A percentile compares a stretch with the other conserved stretches of the same genome.
Evolutionary conservation across 2,329 filamentous ascomycete species (phyloP).

Genomic region (Dactylellina haptotyla): DNA sequence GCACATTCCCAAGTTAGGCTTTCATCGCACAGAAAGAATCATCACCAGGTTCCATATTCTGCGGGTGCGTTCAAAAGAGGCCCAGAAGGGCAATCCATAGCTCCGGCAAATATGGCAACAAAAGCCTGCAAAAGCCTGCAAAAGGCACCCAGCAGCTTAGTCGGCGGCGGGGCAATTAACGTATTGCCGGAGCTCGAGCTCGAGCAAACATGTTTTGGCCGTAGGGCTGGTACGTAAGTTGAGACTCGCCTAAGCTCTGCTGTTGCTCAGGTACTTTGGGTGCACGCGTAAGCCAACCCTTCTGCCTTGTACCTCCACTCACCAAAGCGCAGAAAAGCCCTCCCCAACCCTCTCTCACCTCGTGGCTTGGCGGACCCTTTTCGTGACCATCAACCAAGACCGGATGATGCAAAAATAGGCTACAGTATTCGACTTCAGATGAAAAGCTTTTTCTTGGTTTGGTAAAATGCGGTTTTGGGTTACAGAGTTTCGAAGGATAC

Average conservation of each 20-base stretch:
- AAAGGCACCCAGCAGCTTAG: neutral
- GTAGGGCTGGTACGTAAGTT: slow-evolving; percentile 22
- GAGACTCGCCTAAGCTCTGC: slow-evolving; percentile 27
- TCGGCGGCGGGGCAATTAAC: neutral
- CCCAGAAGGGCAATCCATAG: slow-evolving; percentile 23
- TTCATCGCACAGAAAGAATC: neutral
- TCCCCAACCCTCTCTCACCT: neutral
- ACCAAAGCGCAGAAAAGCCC: slow-evolving; percentile 17
- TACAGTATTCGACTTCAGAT: slow-evolving; percentile 6
- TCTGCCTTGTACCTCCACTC: slow-evolving; percentile 32
- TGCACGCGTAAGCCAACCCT: slow-evolving; percentile 40
- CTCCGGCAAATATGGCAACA: slow-evolving; percentile 5
- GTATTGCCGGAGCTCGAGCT: neutral
- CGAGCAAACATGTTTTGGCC: neutral
- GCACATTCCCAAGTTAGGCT: slow-evolving; percentile 39
- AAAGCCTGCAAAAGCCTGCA: no score
- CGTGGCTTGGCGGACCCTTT: no score
- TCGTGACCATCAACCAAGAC: no score
- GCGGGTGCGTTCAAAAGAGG: neutral
- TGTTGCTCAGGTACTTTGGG: slow-evolving; percentile 1
- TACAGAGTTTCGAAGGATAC: no score
- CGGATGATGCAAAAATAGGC: slow-evolving; percentile 8
- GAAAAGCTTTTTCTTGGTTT: no score
- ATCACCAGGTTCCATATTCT: neutral
- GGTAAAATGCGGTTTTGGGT: no score